Evolutionary conservation across 2,329 filamentous ascomycete genomes (phyloP).

Genomic region (Fusarium sp.): DNA sequence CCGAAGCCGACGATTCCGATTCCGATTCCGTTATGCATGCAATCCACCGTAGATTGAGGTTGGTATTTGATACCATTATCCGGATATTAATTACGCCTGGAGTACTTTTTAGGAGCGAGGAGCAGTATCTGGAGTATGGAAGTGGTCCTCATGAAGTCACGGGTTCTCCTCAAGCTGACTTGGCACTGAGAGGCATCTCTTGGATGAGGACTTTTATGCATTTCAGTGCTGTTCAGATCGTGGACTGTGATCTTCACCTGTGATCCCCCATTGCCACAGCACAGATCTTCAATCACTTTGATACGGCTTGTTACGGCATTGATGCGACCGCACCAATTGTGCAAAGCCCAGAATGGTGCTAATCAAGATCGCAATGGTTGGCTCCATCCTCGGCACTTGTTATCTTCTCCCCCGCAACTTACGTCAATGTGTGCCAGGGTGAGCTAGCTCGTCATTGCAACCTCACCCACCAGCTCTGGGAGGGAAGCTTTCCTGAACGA

Average conservation of each 20-base stretch:
- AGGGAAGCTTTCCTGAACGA: background rate
- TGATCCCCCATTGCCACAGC: background rate
- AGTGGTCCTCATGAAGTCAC: background rate
- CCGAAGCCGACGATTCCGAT: conserved; percentile 6
- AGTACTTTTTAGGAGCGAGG: background rate
- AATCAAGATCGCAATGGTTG: background rate
- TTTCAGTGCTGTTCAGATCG: background rate
- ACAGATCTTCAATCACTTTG: background rate
- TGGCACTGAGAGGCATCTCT: background rate
- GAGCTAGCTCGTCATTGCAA: background rate
- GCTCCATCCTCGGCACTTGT: background rate
- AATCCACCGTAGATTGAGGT: background rate
- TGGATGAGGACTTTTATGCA: background rate
- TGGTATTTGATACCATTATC: background rate
- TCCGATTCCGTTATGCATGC: conserved; percentile 1
- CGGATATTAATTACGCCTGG: background rate
- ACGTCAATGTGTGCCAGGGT: background rate
- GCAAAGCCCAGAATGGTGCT: background rate
- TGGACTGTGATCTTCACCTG: background rate
- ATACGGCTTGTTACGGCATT: background rate
- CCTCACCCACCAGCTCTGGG: background rate
- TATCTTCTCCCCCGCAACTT: conserved; percentile 1
- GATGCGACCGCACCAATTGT: background rate
- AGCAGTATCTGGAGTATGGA: background rate
- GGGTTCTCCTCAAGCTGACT: background rate